Conservation (phyloP, 768 basidiomycete genomes). For the Auriscalpium vulgare region DNA sequence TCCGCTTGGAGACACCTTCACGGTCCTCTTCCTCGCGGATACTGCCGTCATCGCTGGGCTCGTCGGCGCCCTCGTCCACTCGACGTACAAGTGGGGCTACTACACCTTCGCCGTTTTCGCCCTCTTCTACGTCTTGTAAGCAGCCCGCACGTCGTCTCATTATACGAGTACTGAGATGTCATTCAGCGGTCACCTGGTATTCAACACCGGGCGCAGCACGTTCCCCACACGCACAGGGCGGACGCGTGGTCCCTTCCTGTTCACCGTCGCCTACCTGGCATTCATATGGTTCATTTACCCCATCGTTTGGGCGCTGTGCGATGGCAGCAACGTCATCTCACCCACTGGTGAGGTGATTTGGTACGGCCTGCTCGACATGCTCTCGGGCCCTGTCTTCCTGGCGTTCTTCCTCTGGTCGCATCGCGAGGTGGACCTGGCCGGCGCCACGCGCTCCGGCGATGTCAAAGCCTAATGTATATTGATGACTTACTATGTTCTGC, state of each 20-base stretch:
- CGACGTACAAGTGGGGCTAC: slow-evolving; percentile 48
- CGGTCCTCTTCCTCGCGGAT: slow-evolving; percentile 37
- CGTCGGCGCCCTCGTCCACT: slow-evolving; percentile 42
- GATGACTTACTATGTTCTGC: no score
- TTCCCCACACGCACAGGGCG: slow-evolving; percentile 18
- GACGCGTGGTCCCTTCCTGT: slow-evolving; percentile 23
- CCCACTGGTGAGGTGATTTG: slow-evolving; percentile 47
- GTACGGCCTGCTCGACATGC: slow-evolving; percentile 42
- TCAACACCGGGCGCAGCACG: slow-evolving; percentile 1
- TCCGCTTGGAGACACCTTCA: slow-evolving; percentile 40
- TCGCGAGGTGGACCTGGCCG: background rate
- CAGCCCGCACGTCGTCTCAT: slow-evolving; percentile 13
- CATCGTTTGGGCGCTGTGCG: slow-evolving; percentile 48
- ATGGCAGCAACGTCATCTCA: slow-evolving; percentile 43
- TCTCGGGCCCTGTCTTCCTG: slow-evolving; percentile 34
- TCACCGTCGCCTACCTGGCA: slow-evolving; percentile 34
- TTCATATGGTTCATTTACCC: slow-evolving; percentile 51
- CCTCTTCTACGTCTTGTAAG: slow-evolving; percentile 43
- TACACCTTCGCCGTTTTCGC: slow-evolving; percentile 39
- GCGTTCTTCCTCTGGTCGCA: slow-evolving; percentile 3
- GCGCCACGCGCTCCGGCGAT: background rate
- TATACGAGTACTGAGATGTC: background rate
- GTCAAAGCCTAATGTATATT: background rate
- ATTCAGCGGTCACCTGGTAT: slow-evolving; percentile 9
- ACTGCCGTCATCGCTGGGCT: slow-evolving; percentile 39